Conservation (phyloP, 2,329 filamentous ascomycete genomes). For the Colletotrichum musae region DNA sequence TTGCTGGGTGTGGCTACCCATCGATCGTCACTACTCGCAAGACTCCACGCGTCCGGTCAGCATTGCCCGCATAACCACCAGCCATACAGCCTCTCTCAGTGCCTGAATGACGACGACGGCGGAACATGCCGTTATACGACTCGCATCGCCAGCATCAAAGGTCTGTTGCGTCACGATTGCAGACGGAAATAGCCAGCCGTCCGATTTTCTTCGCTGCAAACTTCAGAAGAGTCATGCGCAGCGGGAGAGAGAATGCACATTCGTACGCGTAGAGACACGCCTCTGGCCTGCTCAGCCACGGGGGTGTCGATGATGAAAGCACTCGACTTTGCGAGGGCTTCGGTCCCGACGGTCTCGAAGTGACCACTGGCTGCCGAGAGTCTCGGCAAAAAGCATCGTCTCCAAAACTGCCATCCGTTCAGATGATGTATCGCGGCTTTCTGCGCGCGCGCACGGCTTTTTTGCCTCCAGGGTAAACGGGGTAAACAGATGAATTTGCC, state of each 20-base stretch:
- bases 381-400: conserved; percentile 10
- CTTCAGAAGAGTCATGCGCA: not conserved
- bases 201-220: not conserved
- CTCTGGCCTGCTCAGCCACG: conserved; percentile 1
- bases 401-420: conserved; percentile 5
- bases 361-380: conserved; percentile 1
- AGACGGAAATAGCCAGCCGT: conserved; percentile 15
- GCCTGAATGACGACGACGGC: not conserved
- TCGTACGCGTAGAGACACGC: too few relatives aligned
- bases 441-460: conserved; percentile 23
- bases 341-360: conserved; percentile 28
- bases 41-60: not conserved
- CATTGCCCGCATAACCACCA: not conserved
- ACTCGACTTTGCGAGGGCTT: not conserved
- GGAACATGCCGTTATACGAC: not conserved
- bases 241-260: not conserved
- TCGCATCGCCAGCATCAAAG: not conserved
- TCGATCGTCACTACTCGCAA: not conserved
- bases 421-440: conserved; percentile 30
- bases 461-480: not conserved
- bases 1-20: not conserved
- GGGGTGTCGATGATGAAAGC: conserved; percentile 3
- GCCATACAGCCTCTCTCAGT: not conserved
- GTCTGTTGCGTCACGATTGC: conserved; percentile 15
- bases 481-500: conserved; percentile 5